phyloP scores from a whole-genome alignment of 176 grass and related monocot species.

The Rhynchospora breviuscula region DNA sequence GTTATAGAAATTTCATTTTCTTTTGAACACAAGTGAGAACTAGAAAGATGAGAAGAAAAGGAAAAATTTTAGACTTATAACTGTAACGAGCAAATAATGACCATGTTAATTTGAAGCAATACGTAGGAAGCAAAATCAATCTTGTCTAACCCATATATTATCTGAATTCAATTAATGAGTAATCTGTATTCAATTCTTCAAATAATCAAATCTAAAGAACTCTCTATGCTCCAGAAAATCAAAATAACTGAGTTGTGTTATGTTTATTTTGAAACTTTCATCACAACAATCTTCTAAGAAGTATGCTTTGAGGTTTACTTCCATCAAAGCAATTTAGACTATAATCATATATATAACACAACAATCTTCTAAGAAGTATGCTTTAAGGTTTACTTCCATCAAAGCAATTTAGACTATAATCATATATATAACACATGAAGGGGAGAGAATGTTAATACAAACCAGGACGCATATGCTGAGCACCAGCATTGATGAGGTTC shows the following conservation, averaged over 20 bases:
- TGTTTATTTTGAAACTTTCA: background rate
- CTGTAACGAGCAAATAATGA: background rate
- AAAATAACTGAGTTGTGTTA: background rate
- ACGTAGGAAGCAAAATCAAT: background rate
- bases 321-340: background rate
- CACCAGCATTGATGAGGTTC: background rate
- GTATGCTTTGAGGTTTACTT: background rate
- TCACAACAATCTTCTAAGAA: background rate
- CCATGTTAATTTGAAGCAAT: background rate
- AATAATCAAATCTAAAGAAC: background rate
- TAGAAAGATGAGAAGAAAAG: background rate
- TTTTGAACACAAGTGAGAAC: background rate
- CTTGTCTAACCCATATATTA: background rate
- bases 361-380: background rate
- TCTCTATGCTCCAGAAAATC: background rate
- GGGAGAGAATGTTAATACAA: background rate
- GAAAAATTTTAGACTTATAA: background rate
- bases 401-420: background rate
- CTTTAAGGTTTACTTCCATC: background rate
- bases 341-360: background rate
- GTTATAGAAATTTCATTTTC: background rate
- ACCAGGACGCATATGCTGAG: slow-evolving; percentile 6
- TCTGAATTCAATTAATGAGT: too few species aligned
- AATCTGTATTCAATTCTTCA: background rate
- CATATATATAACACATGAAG: background rate